These are phyloP conservation scores for Graphilbum fragrans DNA, from an alignment of 2,329 filamentous ascomycete species.

Conservation along the genomic window DNA sequence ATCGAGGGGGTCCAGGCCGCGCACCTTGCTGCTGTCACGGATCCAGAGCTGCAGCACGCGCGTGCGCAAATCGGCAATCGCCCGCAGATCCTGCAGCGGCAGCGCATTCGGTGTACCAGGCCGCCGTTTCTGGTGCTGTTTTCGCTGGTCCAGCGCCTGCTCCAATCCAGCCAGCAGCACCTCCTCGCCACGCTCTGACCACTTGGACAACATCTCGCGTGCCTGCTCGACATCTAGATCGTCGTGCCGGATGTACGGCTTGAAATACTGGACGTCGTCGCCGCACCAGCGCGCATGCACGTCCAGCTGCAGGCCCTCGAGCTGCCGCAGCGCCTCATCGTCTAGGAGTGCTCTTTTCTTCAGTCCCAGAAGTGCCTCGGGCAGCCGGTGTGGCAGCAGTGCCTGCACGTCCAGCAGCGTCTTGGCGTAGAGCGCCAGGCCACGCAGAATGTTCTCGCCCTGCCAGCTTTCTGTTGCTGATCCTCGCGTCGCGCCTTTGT, in stretches of 20 bases:
- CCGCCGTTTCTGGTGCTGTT: neutral
- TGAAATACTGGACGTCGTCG: conserved; percentile 73
- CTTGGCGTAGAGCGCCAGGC: conserved; percentile 60
- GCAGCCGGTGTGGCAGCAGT: conserved; percentile 60
- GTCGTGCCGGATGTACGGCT: conserved; percentile 75
- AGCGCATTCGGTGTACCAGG: neutral
- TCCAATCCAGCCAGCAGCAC: conserved; percentile 50
- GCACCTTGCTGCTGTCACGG: conserved; percentile 48
- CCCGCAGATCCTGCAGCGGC: conserved; percentile 51
- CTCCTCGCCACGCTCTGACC: conserved; percentile 50
- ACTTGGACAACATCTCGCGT: conserved; percentile 46
- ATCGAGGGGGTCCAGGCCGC: conserved; percentile 54
- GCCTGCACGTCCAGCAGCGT: conserved; percentile 60
- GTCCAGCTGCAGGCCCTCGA: conserved; percentile 66
- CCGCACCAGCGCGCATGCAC: conserved; percentile 69
- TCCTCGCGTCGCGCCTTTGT: neutral
- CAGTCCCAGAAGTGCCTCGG: conserved; percentile 54
- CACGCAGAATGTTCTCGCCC: conserved; percentile 42
- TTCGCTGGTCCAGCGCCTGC: conserved; percentile 36
- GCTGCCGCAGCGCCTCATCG: conserved; percentile 51
- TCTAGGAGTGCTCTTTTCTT: conserved; percentile 61
- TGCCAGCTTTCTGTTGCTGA: neutral
- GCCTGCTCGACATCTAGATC: conserved; percentile 53
- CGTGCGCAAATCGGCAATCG: conserved; percentile 57
- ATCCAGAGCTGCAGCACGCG: conserved; percentile 67